A percentile compares a stretch with the other conserved stretches of the same genome.
phyloP scores from a whole-genome alignment of 495 filamentous ascomycete genomes.

The Aspergillus ostianus region DNA sequence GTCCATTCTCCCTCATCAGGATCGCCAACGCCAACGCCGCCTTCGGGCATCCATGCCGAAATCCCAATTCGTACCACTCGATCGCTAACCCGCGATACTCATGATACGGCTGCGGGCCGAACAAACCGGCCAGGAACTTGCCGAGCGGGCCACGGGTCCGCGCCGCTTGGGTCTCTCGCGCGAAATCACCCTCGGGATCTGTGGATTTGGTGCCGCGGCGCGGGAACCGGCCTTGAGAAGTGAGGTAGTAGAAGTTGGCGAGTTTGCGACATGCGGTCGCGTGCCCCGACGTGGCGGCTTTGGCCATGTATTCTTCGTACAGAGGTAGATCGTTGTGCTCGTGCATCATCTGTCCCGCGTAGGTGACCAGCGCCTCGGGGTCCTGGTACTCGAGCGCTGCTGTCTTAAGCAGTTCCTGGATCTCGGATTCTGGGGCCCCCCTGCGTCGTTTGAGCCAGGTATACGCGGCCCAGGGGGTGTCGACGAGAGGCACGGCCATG shows the following conservation, averaged over 20 bases:
- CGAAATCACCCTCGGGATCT: neutral
- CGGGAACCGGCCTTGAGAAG: slow-evolving; percentile 23
- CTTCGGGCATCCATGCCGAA: neutral
- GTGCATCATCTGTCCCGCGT: slow-evolving; percentile 26
- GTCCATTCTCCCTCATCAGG: slow-evolving; percentile 24
- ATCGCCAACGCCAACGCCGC: slow-evolving; percentile 25
- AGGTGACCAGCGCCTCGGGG: slow-evolving; percentile 25
- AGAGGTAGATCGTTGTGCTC: slow-evolving; percentile 19
- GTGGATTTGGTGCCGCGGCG: slow-evolving; percentile 22
- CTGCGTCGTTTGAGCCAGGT: slow-evolving; percentile 22
- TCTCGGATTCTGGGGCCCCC: neutral
- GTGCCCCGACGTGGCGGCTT: slow-evolving; percentile 31
- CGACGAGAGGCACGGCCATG: neutral
- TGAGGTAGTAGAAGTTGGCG: slow-evolving; percentile 41
- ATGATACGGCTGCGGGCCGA: slow-evolving; percentile 10
- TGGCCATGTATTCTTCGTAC: slow-evolving; percentile 40
- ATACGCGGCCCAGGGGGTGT: slow-evolving; percentile 31
- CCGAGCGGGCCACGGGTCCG: neutral
- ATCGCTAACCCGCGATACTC: slow-evolving; percentile 30
- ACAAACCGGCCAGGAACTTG: neutral
- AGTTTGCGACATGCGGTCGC: slow-evolving; percentile 30
- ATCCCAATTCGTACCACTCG: slow-evolving; percentile 35
- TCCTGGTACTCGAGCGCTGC: slow-evolving; percentile 37
- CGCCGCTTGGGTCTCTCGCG: neutral
- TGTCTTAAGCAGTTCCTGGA: neutral